These are phyloP conservation scores for Phytophthora ramorum DNA, from an alignment of 352 stramenopile species.

Conservation along the genomic window DNA sequence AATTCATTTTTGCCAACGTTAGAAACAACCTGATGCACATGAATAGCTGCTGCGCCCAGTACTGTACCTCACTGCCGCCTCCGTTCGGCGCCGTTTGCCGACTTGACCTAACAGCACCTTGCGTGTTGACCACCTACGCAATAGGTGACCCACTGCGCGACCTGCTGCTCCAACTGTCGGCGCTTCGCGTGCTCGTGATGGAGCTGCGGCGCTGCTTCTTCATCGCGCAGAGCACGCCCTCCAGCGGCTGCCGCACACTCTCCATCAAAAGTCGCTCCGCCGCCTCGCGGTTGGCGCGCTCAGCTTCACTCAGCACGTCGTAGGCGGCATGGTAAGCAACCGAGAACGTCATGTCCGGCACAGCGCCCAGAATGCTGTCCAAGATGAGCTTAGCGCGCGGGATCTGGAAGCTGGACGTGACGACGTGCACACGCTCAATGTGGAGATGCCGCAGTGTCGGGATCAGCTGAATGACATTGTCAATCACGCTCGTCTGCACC, in stretches of 20 bases:
- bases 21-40: constrained; percentile 12
- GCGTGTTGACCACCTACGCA: constrained; percentile 4
- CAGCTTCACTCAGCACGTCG: constrained; percentile 19
- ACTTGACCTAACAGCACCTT: not conserved
- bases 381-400: constrained; percentile 28
- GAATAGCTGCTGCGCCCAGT: constrained; percentile 3
- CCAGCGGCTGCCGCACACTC: constrained; percentile 19
- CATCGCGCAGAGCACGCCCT: constrained; percentile 29
- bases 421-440: constrained; percentile 27
- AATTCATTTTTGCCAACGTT: constrained; percentile 8
- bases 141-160: constrained; percentile 14
- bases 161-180: constrained; percentile 20
- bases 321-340: constrained; percentile 15
- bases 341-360: constrained; percentile 23
- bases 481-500: constrained; percentile 5
- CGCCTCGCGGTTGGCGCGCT: constrained; percentile 28
- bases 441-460: constrained; percentile 25
- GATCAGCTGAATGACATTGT: constrained; percentile 17
- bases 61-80: too few species aligned
- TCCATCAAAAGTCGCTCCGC: constrained; percentile 29
- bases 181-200: constrained; percentile 29
- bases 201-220: constrained; percentile 30
- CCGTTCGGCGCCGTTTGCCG: too few species aligned
- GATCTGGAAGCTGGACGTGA: constrained; percentile 28
- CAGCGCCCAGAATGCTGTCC: constrained; percentile 26